Evolutionary conservation across 2,329 filamentous ascomycete species (phyloP).

Genomic region (Sclerotinia spermophila): DNA sequence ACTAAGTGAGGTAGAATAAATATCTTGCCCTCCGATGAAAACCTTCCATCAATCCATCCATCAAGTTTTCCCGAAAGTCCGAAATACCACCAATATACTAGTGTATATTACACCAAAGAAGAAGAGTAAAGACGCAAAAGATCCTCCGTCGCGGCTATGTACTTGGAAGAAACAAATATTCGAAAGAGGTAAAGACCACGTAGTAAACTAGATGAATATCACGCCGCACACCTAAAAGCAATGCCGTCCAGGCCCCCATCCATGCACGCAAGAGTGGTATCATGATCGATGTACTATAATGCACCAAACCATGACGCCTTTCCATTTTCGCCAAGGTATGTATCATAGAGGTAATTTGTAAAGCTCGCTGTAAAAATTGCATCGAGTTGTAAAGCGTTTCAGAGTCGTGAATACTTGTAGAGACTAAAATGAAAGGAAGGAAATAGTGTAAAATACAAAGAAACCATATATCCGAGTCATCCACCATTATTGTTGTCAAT

Average conservation of each 20-base stretch:
- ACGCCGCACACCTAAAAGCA: constrained; percentile 16
- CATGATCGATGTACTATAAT: constrained; percentile 16
- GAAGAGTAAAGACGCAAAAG: neutral
- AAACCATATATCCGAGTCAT: constrained; percentile 4
- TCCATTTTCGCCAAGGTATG: constrained; percentile 15
- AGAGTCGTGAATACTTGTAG: neutral
- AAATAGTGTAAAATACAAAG: neutral
- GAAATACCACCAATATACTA: neutral
- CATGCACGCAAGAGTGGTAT: constrained; percentile 16
- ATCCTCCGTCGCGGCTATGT: constrained; percentile 8
- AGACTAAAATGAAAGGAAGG: neutral
- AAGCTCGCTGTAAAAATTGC: neutral
- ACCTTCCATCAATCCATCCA: neutral
- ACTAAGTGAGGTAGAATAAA: neutral
- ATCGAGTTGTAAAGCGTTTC: neutral
- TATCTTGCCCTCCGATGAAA: neutral
- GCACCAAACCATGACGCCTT: constrained; percentile 13
- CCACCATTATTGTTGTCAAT: constrained; percentile 3
- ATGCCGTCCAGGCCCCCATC: constrained; percentile 10
- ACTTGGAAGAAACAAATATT: neutral
- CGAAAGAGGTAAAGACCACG: neutral
- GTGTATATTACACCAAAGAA: neutral
- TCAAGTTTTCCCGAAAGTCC: neutral
- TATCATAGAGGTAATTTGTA: constrained; percentile 2
- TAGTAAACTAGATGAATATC: constrained; percentile 7